Evolutionary conservation across 768 basidiomycete species (phyloP).

Genomic region (Mycena vitilis): DNA sequence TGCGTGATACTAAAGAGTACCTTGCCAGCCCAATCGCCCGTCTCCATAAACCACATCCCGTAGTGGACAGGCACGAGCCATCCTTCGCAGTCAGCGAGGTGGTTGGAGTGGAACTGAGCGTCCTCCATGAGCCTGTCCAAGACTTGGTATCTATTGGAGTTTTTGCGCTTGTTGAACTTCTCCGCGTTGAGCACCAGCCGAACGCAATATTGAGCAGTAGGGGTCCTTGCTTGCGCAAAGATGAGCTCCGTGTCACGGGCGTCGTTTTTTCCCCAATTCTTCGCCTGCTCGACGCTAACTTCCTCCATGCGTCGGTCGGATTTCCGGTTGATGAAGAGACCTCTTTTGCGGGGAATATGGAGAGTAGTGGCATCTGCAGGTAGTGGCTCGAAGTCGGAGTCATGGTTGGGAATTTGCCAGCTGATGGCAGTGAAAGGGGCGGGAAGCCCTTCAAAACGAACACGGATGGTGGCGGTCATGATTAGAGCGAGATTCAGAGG

Average conservation of each 20-base stretch:
- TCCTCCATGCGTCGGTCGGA: neutral
- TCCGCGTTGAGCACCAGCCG: slow-evolving; percentile 10
- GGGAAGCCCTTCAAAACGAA: slow-evolving; percentile 4
- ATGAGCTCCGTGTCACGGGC: neutral
- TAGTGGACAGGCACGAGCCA: slow-evolving; percentile 12
- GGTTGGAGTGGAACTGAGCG: slow-evolving; percentile 18
- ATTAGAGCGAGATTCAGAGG: too few relatives aligned
- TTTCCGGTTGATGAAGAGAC: slow-evolving; percentile 3
- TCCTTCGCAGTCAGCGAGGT: neutral
- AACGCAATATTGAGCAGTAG: slow-evolving; percentile 7
- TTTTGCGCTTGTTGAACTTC: neutral
- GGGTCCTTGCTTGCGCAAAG: neutral
- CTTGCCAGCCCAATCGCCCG: slow-evolving; percentile 20
- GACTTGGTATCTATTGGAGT: neutral
- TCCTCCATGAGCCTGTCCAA: slow-evolving; percentile 2
- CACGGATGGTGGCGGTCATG: too few relatives aligned
- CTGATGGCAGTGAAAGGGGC: neutral
- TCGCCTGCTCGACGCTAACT: neutral
- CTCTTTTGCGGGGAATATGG: neutral
- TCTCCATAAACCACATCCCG: slow-evolving; percentile 23
- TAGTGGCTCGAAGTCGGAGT: neutral
- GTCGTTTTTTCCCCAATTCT: neutral
- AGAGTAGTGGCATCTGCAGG: slow-evolving; percentile 8
- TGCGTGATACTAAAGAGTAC: slow-evolving; percentile 19
- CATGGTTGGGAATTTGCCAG: slow-evolving; percentile 5